Base-by-base conservation (phyloP, 495 filamentous ascomycete genomes). In the Massariosphaeria phaeospora region DNA sequence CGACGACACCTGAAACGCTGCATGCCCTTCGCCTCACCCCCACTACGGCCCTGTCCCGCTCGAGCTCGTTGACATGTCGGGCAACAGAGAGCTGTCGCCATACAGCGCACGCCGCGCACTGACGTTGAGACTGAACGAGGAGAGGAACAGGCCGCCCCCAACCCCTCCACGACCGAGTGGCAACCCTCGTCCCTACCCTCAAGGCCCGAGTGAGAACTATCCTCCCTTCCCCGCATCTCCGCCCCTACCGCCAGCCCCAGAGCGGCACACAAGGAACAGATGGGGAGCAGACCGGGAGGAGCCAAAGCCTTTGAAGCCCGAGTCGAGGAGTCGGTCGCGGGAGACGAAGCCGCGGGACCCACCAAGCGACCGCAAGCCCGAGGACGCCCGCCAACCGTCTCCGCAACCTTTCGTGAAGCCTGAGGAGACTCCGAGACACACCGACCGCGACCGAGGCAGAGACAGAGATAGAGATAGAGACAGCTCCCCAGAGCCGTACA, bases 401-500 rank as follows among this genome's bases (percentile, higher is more conserved):
- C n/a, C n/a, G n/a, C n/a, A n/a, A n/a, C n/a, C n/a, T n/a, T n/a
- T n/a, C n/a, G n/a, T 26, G 31, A 35, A 34, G 17, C 30, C 38
- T 18, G 36, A 6, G 9, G 13, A 33, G 43, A 34, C 21, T 43
- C 48, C 3, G 23, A 20, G 1, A 7, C 25, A 18, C 18, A 38
- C 31, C 35, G 9, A 29, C 6, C 12, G 31, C 18, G n/a, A n/a
- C n/a, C 24, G 17, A 33, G n/a, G n/a, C n/a, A n/a, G n/a, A n/a
- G n/a, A n/a, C n/a, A n/a, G n/a, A n/a, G n/a, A n/a, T 27, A 36
- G 27, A 43, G 17, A 42, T n/a, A 35, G 54, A 24, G 46, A 57
- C 11, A 26, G 13, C 29, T 58, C 56, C 11, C 56, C 35, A 13
- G 56, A 59, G 27, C 56, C 56, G 13, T 59, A 59, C 49, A 15